Base-by-base conservation (phyloP, 768 basidiomycete species). In the Leucocoprinus leucothites region DNA sequence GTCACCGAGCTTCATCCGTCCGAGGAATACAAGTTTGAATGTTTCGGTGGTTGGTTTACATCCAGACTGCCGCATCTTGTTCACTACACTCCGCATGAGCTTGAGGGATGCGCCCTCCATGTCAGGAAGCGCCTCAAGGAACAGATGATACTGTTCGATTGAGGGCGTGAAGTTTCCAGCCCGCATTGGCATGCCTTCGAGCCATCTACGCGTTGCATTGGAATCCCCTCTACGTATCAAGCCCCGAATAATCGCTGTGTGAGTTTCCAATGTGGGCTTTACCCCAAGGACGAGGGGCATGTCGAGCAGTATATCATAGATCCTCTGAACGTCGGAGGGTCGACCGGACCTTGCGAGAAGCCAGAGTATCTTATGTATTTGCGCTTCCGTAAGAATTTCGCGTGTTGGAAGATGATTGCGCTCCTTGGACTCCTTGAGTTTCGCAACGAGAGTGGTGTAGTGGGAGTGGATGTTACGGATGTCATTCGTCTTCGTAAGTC, bases 121-220 rank as follows among this genome's bases (percentile, higher is more conserved):
- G 34, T 67, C 60, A 9, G 64, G 61, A 57, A 69, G 74, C 11
- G 68, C 66, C 35, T 78, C 70, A 34, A 88, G 68, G 58, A 85
- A 75, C 9, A 74, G 57, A 58, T 86, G 79, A 71, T 82, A 83
- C 54, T 84, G 82, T 19, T 77, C 70, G 35, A 77, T 66, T 21
- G 77, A 75, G 0, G 84, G 83, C 3, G 64, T 64, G 42, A 77
- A 58, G 34, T 74, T 62, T 1, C 77, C 78, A 2, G 82, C 73
- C 48, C 77, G 77, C 22, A 67, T 67, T 13, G 78, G 72, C 76
- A 87, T 84, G n/a, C 70, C 70, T 42, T 60, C 62, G 2, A 89
- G 67, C 79, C 86, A 85, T 21, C 73, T 66, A 24, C 74, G 63
- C 36, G 80, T 74, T 11, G 77, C 71, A 46, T 71, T 69, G 7